phyloP scores from a whole-genome alignment of 345 rosid species.

The Ricinus communis region DNA sequence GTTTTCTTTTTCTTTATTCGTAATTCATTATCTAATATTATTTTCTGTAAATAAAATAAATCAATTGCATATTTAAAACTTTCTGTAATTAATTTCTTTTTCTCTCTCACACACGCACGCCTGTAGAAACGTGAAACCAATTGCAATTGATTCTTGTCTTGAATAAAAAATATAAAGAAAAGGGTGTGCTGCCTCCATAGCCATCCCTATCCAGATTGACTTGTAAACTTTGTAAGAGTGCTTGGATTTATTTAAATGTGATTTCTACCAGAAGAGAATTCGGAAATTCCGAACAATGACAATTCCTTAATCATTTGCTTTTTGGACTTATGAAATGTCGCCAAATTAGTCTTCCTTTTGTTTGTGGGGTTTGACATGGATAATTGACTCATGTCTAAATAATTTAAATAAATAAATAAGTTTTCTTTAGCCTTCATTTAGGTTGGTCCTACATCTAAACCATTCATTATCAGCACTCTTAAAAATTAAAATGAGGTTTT shows the following conservation, averaged over 20 bases:
- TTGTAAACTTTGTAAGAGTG: slow-evolving; percentile 2
- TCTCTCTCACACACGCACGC: not conserved
- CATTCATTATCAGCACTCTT: not conserved
- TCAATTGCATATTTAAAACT: too few species aligned
- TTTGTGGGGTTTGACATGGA: slow-evolving; percentile 44
- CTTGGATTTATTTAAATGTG: slow-evolving; percentile 5
- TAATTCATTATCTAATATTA: too few species aligned
- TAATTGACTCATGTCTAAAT: slow-evolving; percentile 27
- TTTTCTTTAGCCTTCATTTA: not conserved
- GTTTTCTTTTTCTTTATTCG: too few species aligned
- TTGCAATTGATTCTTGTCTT: not conserved
- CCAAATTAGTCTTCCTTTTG: slow-evolving; percentile 14
- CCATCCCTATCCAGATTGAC: slow-evolving; percentile 36
- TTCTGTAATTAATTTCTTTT: too few species aligned
- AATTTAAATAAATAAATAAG: not conserved
- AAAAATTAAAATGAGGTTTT: not conserved
- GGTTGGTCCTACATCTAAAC: slow-evolving; percentile 20
- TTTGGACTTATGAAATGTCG: slow-evolving; percentile 17
- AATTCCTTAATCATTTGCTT: slow-evolving; percentile 25
- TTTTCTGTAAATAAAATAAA: too few species aligned
- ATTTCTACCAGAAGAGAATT: slow-evolving; percentile 7
- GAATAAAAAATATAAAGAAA: not conserved
- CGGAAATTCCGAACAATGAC: slow-evolving; percentile 27
- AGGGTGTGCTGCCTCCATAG: not conserved
- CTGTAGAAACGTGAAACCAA: not conserved